These are phyloP conservation scores for Xylaria sp. DNA, from an alignment of 2,329 filamentous ascomycete species.

Conservation along the genomic window DNA sequence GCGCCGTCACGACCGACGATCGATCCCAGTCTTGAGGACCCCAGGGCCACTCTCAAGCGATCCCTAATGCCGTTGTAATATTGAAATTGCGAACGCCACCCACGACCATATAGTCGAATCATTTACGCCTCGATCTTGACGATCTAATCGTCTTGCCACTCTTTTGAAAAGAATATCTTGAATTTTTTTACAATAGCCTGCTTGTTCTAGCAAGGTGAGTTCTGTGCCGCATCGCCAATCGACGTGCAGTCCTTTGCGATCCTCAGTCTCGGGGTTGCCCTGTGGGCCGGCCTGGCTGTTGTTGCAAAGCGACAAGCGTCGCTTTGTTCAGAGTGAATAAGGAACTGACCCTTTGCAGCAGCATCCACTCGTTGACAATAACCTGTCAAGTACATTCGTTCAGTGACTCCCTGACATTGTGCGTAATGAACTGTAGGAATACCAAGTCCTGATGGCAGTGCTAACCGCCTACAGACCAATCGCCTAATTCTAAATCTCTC, in stretches of 20 bases:
- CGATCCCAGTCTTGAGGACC: conserved; percentile 43
- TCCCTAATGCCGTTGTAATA: conserved; percentile 49
- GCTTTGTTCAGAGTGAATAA: conserved; percentile 25
- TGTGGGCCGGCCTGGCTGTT: no score
- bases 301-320: neutral
- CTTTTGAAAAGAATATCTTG: conserved; percentile 47
- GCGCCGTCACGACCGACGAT: conserved; percentile 41
- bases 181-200: conserved; percentile 38
- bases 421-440: conserved; percentile 42
- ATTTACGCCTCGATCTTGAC: conserved; percentile 45
- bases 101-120: conserved; percentile 39
- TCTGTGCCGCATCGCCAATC: conserved; percentile 8
- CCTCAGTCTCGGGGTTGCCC: neutral
- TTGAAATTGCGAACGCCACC: conserved; percentile 44
- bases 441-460: conserved; percentile 6
- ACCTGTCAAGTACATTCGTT: conserved; percentile 61
- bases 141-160: conserved; percentile 52
- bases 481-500: conserved; percentile 38
- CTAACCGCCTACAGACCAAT: conserved; percentile 40
- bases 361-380: conserved; percentile 56
- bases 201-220: conserved; percentile 48
- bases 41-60: conserved; percentile 36
- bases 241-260: neutral
- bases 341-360: conserved; percentile 41
- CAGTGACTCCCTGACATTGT: conserved; percentile 54